Evolutionary conservation across 1,284 basidiomycete genomes (phyloP), one percentile per base, ranked within the genome.

Genomic region (Ganoderma lingzhi): DNA sequence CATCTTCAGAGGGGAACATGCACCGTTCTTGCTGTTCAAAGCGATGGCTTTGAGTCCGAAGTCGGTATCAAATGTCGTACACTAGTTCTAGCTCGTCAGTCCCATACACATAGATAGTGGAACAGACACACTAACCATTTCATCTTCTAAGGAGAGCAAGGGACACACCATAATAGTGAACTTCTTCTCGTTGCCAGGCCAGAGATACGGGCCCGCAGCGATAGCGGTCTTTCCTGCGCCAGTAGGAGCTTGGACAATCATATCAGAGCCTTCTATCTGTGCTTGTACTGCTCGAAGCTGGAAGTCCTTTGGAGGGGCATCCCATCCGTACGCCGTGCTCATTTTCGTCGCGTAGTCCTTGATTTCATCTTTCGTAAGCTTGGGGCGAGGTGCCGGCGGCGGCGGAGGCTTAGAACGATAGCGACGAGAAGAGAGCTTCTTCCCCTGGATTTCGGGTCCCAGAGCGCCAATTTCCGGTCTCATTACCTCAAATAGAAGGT

Each of bases 81-180:
- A 1, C 48, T 28, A 28, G 48, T 5, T n/a, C 6, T 1, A 9
- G n/a, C n/a, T n/a, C n/a, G n/a, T n/a, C n/a, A n/a, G n/a, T n/a
- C n/a, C n/a, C n/a, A n/a, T n/a, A n/a, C n/a, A n/a, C n/a, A n/a
- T n/a, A n/a, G n/a, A n/a, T n/a, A n/a, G n/a, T n/a, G n/a, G n/a
- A n/a, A n/a, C n/a, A n/a, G n/a, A n/a, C n/a, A n/a, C 3, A 30
- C 59, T 1, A 6, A 82, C 82, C 78, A 81, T 80, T 64, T 84
- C 82, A 0, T 82, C 78, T 35, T 84, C 81, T 1, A 84, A 75
- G 0, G 78, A 78, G 19, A 84, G 75, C 0, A 84, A 65, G 0
- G 82, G 83, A 12, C 81, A 82, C 0, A 82, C 75, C 67, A 84
- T 73, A 8, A 83, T 61, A 0, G 82, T 82, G 0, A 81, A 70